Evolutionary conservation across 2,329 filamentous ascomycete species (phyloP).

Genomic region (Dendrostoma leiphaemia): DNA sequence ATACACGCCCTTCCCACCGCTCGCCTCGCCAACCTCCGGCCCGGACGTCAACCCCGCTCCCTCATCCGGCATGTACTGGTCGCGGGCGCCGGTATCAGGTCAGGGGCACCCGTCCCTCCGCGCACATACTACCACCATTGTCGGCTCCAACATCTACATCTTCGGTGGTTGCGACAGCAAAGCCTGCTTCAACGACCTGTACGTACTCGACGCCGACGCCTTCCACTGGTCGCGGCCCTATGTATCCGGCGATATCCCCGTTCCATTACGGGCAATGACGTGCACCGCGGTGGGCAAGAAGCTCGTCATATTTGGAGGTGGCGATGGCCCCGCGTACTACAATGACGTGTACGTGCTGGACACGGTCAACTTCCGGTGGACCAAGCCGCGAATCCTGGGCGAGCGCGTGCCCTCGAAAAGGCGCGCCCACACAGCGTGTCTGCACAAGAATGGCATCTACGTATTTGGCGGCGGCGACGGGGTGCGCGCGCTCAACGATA

Average conservation of each 20-base stretch:
- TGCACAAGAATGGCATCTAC: conserved; percentile 70
- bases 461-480: conserved; percentile 72
- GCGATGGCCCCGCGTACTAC: conserved; percentile 69
- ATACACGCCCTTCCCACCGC: conserved; percentile 53
- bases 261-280: conserved; percentile 68
- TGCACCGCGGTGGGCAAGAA: conserved; percentile 71
- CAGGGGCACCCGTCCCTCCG: conserved; percentile 59
- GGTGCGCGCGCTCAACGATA: conserved; percentile 67
- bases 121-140: conserved; percentile 64
- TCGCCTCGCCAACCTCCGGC: conserved; percentile 54
- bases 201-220: conserved; percentile 67
- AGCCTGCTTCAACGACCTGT: conserved; percentile 67
- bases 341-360: conserved; percentile 73
- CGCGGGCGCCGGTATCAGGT: conserved; percentile 62
- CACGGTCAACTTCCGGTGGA: conserved; percentile 67
- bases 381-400: conserved; percentile 57
- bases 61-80: conserved; percentile 73
- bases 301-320: conserved; percentile 67
- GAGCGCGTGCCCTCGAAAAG: conserved; percentile 59
- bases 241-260: conserved; percentile 62
- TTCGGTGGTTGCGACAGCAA: conserved; percentile 68
- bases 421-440: conserved; percentile 67
- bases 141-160: conserved; percentile 66
- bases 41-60: conserved; percentile 62
- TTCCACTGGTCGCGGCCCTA: conserved; percentile 68